Percentiles rank a stretch among this genome's conserved stretches.
Conservation (phyloP, 176 grass and related monocot genomes). For the Triticum turgidum region DNA sequence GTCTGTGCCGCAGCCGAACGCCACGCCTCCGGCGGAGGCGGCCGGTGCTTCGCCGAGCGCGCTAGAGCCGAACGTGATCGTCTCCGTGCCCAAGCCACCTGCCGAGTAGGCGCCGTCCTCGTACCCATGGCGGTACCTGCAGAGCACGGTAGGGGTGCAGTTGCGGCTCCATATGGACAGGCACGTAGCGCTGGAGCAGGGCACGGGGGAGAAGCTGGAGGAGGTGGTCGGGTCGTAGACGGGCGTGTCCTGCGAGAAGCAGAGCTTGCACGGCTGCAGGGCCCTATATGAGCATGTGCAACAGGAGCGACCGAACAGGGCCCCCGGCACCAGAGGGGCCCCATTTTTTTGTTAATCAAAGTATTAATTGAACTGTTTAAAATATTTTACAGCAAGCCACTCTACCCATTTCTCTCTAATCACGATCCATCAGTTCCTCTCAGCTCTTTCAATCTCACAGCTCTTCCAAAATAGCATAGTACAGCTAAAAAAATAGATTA, state of each 20-base stretch:
- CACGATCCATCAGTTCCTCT: too few species aligned
- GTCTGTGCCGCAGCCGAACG: conserved; percentile 15
- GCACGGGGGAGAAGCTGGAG: not conserved
- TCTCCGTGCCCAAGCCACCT: conserved; percentile 19
- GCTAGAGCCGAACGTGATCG: conserved; percentile 20
- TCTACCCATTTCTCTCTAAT: too few species aligned
- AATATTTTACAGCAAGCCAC: too few species aligned
- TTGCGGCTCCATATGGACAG: not conserved
- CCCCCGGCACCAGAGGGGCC: too few species aligned
- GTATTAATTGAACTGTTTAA: too few species aligned
- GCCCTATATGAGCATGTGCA: too few species aligned
- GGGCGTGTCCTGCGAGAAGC: not conserved
- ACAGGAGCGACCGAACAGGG: too few species aligned
- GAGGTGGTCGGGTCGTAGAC: not conserved
- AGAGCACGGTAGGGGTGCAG: not conserved
- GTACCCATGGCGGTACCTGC: conserved; percentile 12
- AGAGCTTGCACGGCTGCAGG: not conserved
- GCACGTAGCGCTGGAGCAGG: not conserved
- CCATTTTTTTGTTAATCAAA: too few species aligned
- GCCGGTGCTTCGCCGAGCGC: not conserved
- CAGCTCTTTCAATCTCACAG: too few species aligned
- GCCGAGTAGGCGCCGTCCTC: not conserved
- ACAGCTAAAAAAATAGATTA: too few species aligned
- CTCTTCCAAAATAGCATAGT: too few species aligned
- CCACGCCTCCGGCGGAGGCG: not conserved